phyloP scores from a whole-genome alignment of 176 grass and related monocot species.

The Oropetium thomaeum region DNA sequence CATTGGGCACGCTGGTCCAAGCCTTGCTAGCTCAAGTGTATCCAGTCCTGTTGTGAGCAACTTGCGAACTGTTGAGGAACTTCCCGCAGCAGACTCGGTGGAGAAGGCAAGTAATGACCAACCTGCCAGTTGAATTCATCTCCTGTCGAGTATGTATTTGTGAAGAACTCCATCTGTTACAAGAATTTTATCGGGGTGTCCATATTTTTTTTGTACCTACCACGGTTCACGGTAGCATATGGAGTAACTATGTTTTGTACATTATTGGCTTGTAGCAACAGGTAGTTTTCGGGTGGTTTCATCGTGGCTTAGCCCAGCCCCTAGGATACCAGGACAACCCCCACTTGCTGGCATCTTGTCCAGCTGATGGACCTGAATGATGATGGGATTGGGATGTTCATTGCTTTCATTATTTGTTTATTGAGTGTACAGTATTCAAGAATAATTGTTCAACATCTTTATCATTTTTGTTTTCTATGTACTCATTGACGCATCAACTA shows the following conservation, averaged over 20 bases:
- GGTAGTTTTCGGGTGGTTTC: conserved; percentile 11
- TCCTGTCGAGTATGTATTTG: conserved; percentile 2
- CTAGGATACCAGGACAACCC: background rate
- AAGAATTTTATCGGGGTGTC: background rate
- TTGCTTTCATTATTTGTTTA: conserved; percentile 1
- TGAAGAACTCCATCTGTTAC: background rate
- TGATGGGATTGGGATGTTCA: background rate
- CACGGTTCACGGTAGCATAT: background rate
- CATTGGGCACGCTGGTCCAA: conserved; percentile 21
- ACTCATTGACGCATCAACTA: background rate
- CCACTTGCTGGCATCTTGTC: background rate
- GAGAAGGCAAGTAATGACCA: conserved; percentile 21
- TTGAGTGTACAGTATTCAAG: conserved; percentile 11
- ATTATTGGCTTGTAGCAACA: background rate
- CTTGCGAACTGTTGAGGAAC: conserved; percentile 29
- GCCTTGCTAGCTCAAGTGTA: conserved; percentile 29
- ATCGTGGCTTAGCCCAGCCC: background rate
- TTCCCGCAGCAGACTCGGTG: background rate
- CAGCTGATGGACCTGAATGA: background rate
- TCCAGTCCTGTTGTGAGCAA: conserved; percentile 17
- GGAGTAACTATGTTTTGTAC: background rate
- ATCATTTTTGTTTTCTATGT: background rate
- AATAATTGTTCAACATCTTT: background rate
- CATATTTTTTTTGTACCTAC: conserved; percentile 25
- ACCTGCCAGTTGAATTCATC: conserved; percentile 4